Conservation (phyloP, 2,329 filamentous ascomycete genomes). For the Colletotrichum truncatum region DNA sequence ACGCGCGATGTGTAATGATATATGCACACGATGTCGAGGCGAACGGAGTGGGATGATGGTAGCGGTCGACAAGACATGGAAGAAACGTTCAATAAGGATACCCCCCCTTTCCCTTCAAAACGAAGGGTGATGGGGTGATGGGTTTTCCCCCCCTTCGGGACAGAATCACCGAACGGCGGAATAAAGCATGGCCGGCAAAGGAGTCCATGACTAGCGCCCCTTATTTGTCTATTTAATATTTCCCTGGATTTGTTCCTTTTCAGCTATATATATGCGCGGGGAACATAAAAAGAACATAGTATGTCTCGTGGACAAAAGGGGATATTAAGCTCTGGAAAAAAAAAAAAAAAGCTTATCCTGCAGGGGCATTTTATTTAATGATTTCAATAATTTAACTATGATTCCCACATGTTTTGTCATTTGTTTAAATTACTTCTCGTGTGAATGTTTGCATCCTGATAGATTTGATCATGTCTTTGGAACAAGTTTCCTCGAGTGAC, state of each 20-base stretch:
- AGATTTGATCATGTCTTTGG: not conserved
- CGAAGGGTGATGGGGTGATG: not conserved
- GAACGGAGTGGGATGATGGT: not conserved
- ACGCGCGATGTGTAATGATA: not conserved
- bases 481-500: too few species aligned
- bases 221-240: not conserved
- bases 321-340: not conserved
- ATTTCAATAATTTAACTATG: not conserved
- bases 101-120: not conserved
- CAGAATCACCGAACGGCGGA: not conserved
- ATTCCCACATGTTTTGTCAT: not conserved
- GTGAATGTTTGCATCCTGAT: not conserved
- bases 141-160: not conserved
- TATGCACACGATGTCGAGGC: not conserved
- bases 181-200: not conserved
- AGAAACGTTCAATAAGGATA: constrained; percentile 3
- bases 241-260: not conserved
- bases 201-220: not conserved
- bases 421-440: not conserved
- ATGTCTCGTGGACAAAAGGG: too few species aligned
- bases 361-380: not conserved
- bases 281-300: too few species aligned
- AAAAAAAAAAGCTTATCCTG: not conserved
- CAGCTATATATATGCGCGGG: not conserved
- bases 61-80: not conserved